Base-by-base conservation (phyloP, 2,329 filamentous ascomycete species). In the Botrytis elliptica region DNA sequence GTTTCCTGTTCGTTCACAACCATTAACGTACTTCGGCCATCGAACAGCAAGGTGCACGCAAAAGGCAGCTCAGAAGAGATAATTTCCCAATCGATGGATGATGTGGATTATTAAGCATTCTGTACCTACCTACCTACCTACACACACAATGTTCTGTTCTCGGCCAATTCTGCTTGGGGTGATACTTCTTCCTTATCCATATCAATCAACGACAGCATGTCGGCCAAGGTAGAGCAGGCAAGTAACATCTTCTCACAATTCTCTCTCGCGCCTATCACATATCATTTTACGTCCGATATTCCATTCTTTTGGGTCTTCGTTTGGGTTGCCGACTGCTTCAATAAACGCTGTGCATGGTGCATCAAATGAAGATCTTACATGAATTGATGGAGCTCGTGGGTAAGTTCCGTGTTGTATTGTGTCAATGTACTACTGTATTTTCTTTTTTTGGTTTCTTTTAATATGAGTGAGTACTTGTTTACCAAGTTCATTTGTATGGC, bases 261-360 rank as follows among this genome's bases (percentile, higher is more conserved):
- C 33, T 69, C 40, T 59, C 44, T 44, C 71, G 63, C 71, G 71
- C 71, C 71, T 72, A 69, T 72, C 71, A 55, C 12, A 72, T 49
- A 72, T 62, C n/a, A 60, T 60, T 65, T 33, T 40, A 46, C 46
- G 7, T 60, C 52, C 52, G 63, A 72, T 65, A 38, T 33, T 38
- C 42, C 49, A n/a, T 29, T 42, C 33, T 66, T 22, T 42, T 44
- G 62, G 46, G 62, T 44, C 70, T 68, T 60, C 52, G 64, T 57
- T 40, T 68, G 52, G 63, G 38, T 40, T 68, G 52, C 71, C 63
- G 71, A 60, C 71, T 68, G 63, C 71, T 68, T 72, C 63, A 68
- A 60, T 72, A 72, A 68, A 72, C 71, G 71, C 71, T 72, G 71
- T 72, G 71, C 71, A 72, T 68, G 63, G 49, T 72, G 71, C 63